Percentiles rank a stretch among this genome's conserved stretches.
These are phyloP conservation scores for Collybia nuda DNA, from an alignment of 768 basidiomycete species.

Conservation along the genomic window DNA sequence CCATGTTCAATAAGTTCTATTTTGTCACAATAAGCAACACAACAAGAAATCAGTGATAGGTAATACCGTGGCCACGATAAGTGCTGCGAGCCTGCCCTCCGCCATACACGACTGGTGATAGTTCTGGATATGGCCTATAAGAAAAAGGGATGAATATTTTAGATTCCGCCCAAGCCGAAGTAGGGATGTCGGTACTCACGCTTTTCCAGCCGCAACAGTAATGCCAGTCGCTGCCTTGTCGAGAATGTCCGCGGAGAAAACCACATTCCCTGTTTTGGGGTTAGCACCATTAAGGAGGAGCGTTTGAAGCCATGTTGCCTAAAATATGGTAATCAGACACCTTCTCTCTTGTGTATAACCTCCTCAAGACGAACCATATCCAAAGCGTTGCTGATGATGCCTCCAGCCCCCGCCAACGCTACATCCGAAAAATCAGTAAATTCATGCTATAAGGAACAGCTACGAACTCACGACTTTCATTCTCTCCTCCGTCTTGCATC, in stretches of 20 bases:
- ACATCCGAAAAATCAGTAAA: not conserved
- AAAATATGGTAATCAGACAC: too few relatives aligned
- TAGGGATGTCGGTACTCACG: too few relatives aligned
- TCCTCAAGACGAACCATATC: constrained; percentile 18
- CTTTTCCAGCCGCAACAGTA: not conserved
- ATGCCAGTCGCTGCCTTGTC: not conserved
- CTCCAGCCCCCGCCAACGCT: constrained; percentile 18
- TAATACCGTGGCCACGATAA: constrained; percentile 25
- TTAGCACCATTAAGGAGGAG: constrained; percentile 24
- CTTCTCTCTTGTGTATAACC: too few relatives aligned
- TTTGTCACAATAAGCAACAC: not conserved
- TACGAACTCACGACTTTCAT: constrained; percentile 19
- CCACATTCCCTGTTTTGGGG: constrained; percentile 19
- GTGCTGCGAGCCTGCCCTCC: constrained; percentile 19
- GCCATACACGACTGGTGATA: constrained; percentile 24
- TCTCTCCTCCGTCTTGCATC: constrained; percentile 19
- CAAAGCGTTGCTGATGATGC: constrained; percentile 24
- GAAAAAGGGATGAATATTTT: too few relatives aligned
- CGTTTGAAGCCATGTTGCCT: constrained; percentile 27
- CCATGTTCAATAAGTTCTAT: constrained; percentile 13
- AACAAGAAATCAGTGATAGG: too few relatives aligned
- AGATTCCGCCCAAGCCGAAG: too few relatives aligned
- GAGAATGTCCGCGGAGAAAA: constrained; percentile 18
- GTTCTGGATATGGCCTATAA: constrained; percentile 16
- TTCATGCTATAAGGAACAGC: too few relatives aligned